Evolutionary conservation across 257 asterid species (phyloP), one percentile per base, ranked within the genome.

Genomic region (Henckelia pumila): DNA sequence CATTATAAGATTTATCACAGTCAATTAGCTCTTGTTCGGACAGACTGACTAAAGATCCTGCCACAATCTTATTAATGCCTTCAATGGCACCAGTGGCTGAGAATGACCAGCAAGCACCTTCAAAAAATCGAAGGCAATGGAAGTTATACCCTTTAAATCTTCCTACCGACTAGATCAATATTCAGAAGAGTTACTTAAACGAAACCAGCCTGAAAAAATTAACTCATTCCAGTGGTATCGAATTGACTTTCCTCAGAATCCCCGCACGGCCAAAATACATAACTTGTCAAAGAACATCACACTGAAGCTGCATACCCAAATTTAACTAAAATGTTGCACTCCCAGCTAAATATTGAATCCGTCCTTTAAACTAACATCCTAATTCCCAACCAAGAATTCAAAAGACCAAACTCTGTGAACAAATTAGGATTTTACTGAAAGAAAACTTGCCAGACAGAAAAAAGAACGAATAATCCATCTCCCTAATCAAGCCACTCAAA

Each of bases 61-160:
- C 80, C 59, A 76, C 78, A 6, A 94, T 91, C 88, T 94, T 67
- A 56, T 91, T 94, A 58, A 94, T 81, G 73, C 99, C 99, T 76
- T 94, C 99, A 1, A 91, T 76, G 40, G 99, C 99, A 4, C 99
- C 99, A 0, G 99, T 94, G 14, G 99, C 95, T 8, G 99, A 88
- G 80, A 94, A 94, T 59, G 99, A 83, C 99, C 99, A 94, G 63
- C 99, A 94, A 8, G 96, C 97, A 61, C 96, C 97, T 94, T 64
- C 75, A 80, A 58, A 53, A 70, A 11, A 20, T 29, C 14, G 61
- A 29, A 76, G 26, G 10, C 61, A 65, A 3, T 19, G 17, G 8
- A 25, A 62, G 66, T 64, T 55, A 14, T 32, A 55, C 32, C 37
- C 50, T 21, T 29, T 58, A n/a, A n/a, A n/a, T n/a, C n/a, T n/a